phyloP scores from a whole-genome alignment of 2,329 filamentous ascomycete species.

The Orbilia ellipsospora region DNA sequence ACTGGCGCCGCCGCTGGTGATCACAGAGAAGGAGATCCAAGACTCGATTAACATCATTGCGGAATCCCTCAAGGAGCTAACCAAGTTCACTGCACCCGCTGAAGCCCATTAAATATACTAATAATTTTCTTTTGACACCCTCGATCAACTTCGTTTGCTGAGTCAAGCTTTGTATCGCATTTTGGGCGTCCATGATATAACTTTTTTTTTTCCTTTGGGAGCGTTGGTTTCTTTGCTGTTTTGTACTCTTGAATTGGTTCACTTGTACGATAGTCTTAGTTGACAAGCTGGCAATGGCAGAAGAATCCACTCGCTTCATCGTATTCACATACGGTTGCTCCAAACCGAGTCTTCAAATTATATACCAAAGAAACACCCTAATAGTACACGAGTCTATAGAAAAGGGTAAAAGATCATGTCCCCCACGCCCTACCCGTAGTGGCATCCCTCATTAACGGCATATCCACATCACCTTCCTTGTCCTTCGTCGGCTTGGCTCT shows the following conservation, averaged over 20 bases:
- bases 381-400: neutral
- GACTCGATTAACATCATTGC: conserved; percentile 82
- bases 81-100: conserved; percentile 26
- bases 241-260: conserved; percentile 4
- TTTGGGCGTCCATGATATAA: neutral
- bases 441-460: conserved; percentile 53
- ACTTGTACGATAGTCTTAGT: conserved; percentile 16
- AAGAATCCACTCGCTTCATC: conserved; percentile 15
- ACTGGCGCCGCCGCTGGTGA: conserved; percentile 94
- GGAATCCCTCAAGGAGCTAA: conserved; percentile 81
- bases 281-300: conserved; percentile 6
- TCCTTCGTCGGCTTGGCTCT: conserved; percentile 47
- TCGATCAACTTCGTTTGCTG: neutral
- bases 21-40: conserved; percentile 85
- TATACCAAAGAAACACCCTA: neutral
- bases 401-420: conserved; percentile 14
- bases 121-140: neutral
- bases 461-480: conserved; percentile 52
- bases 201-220: neutral
- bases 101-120: conserved; percentile 6
- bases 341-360: neutral
- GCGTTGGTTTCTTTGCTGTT: neutral
- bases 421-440: conserved; percentile 50
- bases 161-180: neutral
- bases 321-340: too few relatives aligned